Evolutionary conservation across 495 filamentous ascomycete genomes (phyloP).

Genomic region (Penicillium taxi): DNA sequence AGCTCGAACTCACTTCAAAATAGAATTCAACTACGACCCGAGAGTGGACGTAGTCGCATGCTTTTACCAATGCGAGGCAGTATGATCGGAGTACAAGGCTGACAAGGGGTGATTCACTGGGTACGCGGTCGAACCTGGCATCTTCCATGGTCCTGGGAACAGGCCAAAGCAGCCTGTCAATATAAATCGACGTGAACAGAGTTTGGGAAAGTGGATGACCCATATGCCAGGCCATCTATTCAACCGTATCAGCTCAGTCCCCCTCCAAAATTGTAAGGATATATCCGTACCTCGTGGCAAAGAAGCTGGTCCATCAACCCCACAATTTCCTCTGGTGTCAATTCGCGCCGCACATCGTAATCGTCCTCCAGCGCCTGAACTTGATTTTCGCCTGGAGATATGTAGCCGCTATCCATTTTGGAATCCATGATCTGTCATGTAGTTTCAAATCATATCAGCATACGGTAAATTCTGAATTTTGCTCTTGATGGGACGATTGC

Average conservation of each 20-base stretch:
- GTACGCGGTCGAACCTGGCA: conserved; percentile 53
- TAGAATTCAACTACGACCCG: conserved; percentile 70
- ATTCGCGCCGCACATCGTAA: conserved; percentile 65
- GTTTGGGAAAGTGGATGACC: conserved; percentile 93
- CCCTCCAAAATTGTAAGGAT: background rate
- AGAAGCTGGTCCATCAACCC: conserved; percentile 93
- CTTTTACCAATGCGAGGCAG: conserved; percentile 75
- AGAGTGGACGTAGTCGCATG: conserved; percentile 70
- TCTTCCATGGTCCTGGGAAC: conserved; percentile 58
- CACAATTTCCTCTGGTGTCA: conserved; percentile 72
- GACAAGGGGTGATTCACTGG: conserved; percentile 43
- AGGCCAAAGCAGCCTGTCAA: conserved; percentile 74
- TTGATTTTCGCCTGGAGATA: conserved; percentile 60
- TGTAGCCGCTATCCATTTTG: conserved; percentile 93
- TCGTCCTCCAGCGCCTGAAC: conserved; percentile 60
- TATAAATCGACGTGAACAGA: conserved; percentile 86
- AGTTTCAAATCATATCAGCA: conserved; percentile 9
- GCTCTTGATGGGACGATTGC: conserved; percentile 19
- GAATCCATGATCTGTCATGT: conserved; percentile 87
- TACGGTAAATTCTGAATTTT: conserved; percentile 1
- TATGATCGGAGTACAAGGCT: conserved; percentile 73
- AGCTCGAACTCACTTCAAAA: conserved; percentile 62
- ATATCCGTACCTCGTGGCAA: conserved; percentile 64
- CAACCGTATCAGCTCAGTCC: background rate
- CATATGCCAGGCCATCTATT: conserved; percentile 91